Conservation (phyloP, 148 eudicot genomes). For the Rhododendron griersonianum region DNA sequence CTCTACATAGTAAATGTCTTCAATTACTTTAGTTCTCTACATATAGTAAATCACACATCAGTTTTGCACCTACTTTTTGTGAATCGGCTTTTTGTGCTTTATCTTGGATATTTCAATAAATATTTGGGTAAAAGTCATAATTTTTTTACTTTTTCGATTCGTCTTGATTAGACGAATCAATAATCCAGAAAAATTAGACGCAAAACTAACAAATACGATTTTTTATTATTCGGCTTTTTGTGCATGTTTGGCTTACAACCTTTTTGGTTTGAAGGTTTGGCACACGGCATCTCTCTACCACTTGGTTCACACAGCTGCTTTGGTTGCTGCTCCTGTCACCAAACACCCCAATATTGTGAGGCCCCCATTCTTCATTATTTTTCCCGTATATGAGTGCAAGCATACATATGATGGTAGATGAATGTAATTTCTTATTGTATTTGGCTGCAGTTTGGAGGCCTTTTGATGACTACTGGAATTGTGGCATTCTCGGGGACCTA, state of each 20-base stretch:
- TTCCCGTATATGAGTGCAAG: background rate
- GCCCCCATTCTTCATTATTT: background rate
- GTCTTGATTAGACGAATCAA: too few species aligned
- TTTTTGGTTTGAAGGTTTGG: slow-evolving; percentile 58
- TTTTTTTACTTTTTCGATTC: too few species aligned
- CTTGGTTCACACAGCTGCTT: slow-evolving; percentile 85
- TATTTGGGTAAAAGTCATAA: too few species aligned
- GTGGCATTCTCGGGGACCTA: slow-evolving; percentile 89
- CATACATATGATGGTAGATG: background rate
- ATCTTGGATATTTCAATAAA: too few species aligned
- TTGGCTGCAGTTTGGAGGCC: slow-evolving; percentile 76
- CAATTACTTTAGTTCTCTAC: too few species aligned
- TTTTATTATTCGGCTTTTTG: slow-evolving; percentile 17
- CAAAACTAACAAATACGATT: too few species aligned
- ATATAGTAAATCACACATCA: too few species aligned
- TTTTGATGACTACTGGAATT: slow-evolving; percentile 75
- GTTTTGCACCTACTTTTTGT: too few species aligned
- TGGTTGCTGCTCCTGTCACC: slow-evolving; percentile 77
- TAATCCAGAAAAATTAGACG: too few species aligned
- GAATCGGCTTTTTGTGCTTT: too few species aligned
- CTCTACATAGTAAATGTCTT: too few species aligned
- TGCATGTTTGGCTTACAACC: slow-evolving; percentile 36
- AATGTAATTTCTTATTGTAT: background rate
- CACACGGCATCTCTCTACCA: slow-evolving; percentile 89
- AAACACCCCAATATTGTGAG: slow-evolving; percentile 67